These are phyloP conservation scores for Emergomyces pasteurianus DNA, from an alignment of 2,329 filamentous ascomycete species.

Conservation along the genomic window DNA sequence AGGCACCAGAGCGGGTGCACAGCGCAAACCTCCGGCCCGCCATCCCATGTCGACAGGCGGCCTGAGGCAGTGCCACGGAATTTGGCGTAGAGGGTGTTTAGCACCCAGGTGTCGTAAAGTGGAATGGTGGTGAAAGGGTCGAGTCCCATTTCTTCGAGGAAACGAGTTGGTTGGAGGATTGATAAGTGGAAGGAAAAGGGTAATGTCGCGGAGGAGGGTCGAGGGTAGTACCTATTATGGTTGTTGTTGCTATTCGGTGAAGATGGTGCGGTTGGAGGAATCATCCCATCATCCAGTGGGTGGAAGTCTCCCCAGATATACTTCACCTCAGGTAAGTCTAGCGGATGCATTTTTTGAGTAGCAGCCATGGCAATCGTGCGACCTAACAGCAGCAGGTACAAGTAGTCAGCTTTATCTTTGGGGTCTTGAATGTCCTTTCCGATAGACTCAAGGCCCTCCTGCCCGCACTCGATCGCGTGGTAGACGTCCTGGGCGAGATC, in stretches of 20 bases:
- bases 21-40: conserved; percentile 79
- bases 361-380: conserved; percentile 50
- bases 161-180: conserved; percentile 46
- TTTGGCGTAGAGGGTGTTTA: conserved; percentile 87
- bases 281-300: conserved; percentile 16
- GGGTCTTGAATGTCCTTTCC: conserved; percentile 45
- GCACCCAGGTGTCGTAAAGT: conserved; percentile 44
- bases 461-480: conserved; percentile 47
- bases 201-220: conserved; percentile 31
- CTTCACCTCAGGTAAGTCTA: conserved; percentile 48
- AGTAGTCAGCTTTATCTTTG: conserved; percentile 45
- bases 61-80: conserved; percentile 89
- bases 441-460: conserved; percentile 43
- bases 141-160: conserved; percentile 52
- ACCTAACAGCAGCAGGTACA: conserved; percentile 49
- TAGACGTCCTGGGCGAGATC: conserved; percentile 44
- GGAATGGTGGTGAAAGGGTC: conserved; percentile 42
- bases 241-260: background rate
- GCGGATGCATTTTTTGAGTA: conserved; percentile 45
- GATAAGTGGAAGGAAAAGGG: conserved; percentile 51
- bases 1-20: conserved; percentile 95
- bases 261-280: conserved; percentile 1
- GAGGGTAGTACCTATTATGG: background rate
- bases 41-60: conserved; percentile 61
- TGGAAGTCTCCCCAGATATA: conserved; percentile 57